These are phyloP conservation scores for Ustilago trichophora DNA, from an alignment of 1,284 basidiomycete genomes.

Conservation along the genomic window DNA sequence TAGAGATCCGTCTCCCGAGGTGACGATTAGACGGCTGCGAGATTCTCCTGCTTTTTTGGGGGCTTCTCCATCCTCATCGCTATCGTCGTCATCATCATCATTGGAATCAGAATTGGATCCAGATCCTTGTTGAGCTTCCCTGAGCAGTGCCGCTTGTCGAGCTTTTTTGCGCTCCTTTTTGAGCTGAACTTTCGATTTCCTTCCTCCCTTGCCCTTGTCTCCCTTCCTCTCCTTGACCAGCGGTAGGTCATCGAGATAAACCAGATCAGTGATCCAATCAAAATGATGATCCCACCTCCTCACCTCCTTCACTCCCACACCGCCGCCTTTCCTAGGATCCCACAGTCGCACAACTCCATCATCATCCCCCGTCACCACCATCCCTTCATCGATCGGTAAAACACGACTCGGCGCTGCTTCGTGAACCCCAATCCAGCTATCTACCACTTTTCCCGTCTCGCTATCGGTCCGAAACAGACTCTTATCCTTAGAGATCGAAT, in stretches of 20 bases:
- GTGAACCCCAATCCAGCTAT: slow-evolving; percentile 76
- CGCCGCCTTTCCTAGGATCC: slow-evolving; percentile 76
- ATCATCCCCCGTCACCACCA: slow-evolving; percentile 89
- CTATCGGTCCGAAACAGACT: slow-evolving; percentile 71
- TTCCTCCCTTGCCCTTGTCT: slow-evolving; percentile 7
- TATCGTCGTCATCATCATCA: slow-evolving; percentile 1
- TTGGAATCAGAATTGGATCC: neutral
- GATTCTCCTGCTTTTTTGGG: too few relatives aligned
- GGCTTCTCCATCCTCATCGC: too few relatives aligned
- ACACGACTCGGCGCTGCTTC: slow-evolving; percentile 74
- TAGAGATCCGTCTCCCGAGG: slow-evolving; percentile 84
- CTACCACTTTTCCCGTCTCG: slow-evolving; percentile 73
- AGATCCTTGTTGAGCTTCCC: neutral
- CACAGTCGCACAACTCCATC: slow-evolving; percentile 93
- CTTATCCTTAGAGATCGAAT: slow-evolving; percentile 84
- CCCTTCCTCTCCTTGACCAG: slow-evolving; percentile 6
- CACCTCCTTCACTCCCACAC: slow-evolving; percentile 62
- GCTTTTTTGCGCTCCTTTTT: slow-evolving; percentile 21
- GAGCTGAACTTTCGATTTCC: slow-evolving; percentile 23
- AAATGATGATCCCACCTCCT: slow-evolving; percentile 85
- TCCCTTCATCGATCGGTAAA: slow-evolving; percentile 78
- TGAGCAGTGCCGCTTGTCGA: slow-evolving; percentile 4
- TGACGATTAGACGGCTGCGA: slow-evolving; percentile 56
- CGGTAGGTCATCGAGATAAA: slow-evolving; percentile 71
- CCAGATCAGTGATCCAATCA: slow-evolving; percentile 93